phyloP scores from a whole-genome alignment of 805 yeast genomes.

The Saccharomycopsis sp. region DNA sequence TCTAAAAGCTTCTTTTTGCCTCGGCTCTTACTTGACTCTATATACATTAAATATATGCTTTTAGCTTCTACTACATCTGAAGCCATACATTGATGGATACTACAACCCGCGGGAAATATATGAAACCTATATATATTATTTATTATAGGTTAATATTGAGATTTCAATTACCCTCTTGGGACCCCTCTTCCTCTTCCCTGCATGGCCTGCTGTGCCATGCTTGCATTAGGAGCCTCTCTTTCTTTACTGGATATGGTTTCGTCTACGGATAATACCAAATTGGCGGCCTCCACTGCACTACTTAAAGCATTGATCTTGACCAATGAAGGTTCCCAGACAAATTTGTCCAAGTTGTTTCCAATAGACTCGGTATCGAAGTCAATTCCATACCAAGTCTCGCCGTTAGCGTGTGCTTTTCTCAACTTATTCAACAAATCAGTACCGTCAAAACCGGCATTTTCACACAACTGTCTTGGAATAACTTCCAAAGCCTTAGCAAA shows the following conservation, averaged over 20 bases:
- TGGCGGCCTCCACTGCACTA: conserved; percentile 96
- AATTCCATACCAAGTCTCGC: conserved; percentile 87
- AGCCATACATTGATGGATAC: too few relatives aligned
- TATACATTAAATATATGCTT: too few relatives aligned
- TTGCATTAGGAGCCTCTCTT: conserved; percentile 46
- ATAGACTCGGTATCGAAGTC: conserved; percentile 81
- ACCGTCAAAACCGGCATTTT: conserved; percentile 98
- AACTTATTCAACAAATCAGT: conserved; percentile 87
- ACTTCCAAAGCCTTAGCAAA: conserved; percentile 93
- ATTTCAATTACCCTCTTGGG: conserved; percentile 27
- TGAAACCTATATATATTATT: background rate
- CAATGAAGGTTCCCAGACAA: conserved; percentile 97
- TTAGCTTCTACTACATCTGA: too few relatives aligned
- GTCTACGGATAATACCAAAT: conserved; percentile 87
- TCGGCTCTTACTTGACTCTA: too few relatives aligned
- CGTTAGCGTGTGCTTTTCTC: conserved; percentile 91
- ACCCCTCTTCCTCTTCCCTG: conserved; percentile 70
- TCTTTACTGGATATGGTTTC: conserved; percentile 81
- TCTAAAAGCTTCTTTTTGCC: too few relatives aligned
- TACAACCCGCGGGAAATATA: too few relatives aligned
- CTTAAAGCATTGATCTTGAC: conserved; percentile 90
- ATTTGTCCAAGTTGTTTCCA: conserved; percentile 75
- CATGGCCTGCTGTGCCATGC: conserved; percentile 40
- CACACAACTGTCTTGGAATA: conserved; percentile 95
- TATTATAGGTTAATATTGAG: background rate